These are phyloP conservation scores for Puccinellia tenuiflora DNA, from an alignment of 176 grass and related monocot species.

Conservation along the genomic window DNA sequence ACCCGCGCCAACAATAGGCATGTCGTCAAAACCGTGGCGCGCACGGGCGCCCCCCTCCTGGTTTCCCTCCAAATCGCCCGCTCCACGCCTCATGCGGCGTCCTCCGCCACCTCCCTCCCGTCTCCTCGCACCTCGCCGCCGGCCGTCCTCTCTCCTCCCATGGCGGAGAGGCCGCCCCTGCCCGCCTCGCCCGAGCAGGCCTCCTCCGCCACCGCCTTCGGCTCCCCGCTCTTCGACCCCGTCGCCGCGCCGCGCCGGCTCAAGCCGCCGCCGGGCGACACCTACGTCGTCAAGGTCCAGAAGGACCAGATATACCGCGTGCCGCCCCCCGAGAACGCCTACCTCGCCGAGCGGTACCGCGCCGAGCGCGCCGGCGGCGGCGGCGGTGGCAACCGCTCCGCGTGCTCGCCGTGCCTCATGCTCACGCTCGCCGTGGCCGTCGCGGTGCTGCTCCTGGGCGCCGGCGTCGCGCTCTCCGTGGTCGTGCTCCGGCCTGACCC, in stretches of 20 bases:
- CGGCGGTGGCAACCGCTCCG: not conserved
- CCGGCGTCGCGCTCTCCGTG: constrained; percentile 6
- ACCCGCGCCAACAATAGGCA: constrained; percentile 32
- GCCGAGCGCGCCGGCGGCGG: constrained; percentile 16
- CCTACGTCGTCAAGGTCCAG: constrained; percentile 73
- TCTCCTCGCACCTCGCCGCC: not conserved
- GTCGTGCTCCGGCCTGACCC: constrained; percentile 35
- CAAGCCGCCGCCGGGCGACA: constrained; percentile 4
- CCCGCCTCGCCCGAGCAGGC: not conserved
- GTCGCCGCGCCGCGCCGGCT: not conserved
- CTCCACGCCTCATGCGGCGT: constrained; percentile 30
- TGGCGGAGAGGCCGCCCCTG: constrained; percentile 67
- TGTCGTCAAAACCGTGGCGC: constrained; percentile 15
- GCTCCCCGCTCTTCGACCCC: constrained; percentile 26
- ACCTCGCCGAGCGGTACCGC: constrained; percentile 61
- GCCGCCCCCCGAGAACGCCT: constrained; percentile 84
- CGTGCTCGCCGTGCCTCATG: not conserved
- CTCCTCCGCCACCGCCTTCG: constrained; percentile 22
- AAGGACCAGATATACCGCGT: constrained; percentile 94
- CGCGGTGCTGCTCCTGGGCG: not conserved
- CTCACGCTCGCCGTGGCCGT: too few relatives aligned
- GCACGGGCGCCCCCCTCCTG: not conserved
- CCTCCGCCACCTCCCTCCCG: constrained; percentile 2
- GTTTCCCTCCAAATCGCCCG: constrained; percentile 41
- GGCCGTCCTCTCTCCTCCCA: constrained; percentile 17